phyloP scores from a whole-genome alignment of 805 yeast genomes.

The Wickerhamiella musiphila region DNA sequence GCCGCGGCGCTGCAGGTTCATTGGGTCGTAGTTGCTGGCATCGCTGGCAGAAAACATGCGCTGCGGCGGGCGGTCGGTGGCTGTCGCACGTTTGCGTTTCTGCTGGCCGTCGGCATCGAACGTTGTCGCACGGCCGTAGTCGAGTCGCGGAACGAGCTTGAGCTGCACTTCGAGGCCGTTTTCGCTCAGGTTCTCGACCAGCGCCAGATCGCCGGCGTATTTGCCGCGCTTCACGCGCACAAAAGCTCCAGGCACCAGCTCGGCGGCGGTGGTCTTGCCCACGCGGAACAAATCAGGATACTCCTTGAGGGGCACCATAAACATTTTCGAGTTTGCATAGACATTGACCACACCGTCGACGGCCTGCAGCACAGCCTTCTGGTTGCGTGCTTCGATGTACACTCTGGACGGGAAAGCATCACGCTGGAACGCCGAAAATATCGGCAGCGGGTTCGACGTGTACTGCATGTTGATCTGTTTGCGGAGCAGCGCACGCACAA shows the following conservation, averaged over 20 bases:
- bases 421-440: constrained; percentile 81
- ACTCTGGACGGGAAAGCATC: constrained; percentile 84
- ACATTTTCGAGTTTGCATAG: constrained; percentile 50
- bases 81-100: constrained; percentile 35
- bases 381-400: constrained; percentile 84
- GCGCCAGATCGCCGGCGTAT: constrained; percentile 82
- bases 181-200: constrained; percentile 83
- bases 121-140: constrained; percentile 47
- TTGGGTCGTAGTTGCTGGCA: constrained; percentile 71
- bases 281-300: constrained; percentile 86
- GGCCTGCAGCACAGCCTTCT: constrained; percentile 81
- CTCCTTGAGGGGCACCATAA: constrained; percentile 81
- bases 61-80: constrained; percentile 65
- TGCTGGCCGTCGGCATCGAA: constrained; percentile 31
- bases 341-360: constrained; percentile 80
- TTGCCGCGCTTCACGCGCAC: constrained; percentile 82
- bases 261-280: constrained; percentile 71
- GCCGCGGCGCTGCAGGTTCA: constrained; percentile 39
- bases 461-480: constrained; percentile 65
- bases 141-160: constrained; percentile 82
- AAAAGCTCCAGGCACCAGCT: constrained; percentile 79
- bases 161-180: constrained; percentile 92
- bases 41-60: constrained; percentile 76
- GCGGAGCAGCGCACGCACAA: constrained; percentile 68
- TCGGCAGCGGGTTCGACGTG: constrained; percentile 63